Conservation (phyloP, 108 stramenopile species). For the Hondaea fermentalgiana region DNA sequence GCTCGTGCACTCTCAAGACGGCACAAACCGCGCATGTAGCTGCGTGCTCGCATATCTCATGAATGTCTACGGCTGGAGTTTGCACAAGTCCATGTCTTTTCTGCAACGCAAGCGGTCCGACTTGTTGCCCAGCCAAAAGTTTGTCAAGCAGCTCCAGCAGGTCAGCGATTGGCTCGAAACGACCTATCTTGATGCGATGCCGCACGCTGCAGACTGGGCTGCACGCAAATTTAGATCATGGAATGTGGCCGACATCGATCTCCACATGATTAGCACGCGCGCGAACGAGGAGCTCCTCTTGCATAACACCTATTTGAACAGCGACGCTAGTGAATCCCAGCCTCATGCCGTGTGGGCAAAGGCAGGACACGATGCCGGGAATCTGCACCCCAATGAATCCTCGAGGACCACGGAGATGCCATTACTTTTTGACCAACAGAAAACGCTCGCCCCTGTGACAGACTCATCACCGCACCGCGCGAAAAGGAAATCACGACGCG, state of each 20-base stretch:
- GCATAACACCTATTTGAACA: constrained; percentile 20
- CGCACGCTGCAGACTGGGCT: not conserved
- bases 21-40: not conserved
- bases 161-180: constrained; percentile 10
- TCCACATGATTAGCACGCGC: not conserved
- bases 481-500: no score
- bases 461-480: no score
- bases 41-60: constrained; percentile 7
- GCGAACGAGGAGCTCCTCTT: constrained; percentile 15
- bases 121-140: not conserved
- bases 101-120: constrained; percentile 20
- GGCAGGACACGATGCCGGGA: not conserved
- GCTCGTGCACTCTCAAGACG: constrained; percentile 15
- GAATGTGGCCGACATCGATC: not conserved
- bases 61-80: constrained; percentile 20
- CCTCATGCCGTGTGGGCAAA: not conserved
- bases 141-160: not conserved
- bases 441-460: no score
- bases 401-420: no score
- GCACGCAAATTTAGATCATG: not conserved
- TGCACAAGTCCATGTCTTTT: constrained; percentile 12
- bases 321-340: not conserved
- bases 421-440: no score
- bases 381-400: no score
- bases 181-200: not conserved